These are phyloP conservation scores for Sclerotinia spermophila DNA, from an alignment of 2,329 filamentous ascomycete species.

Conservation along the genomic window DNA sequence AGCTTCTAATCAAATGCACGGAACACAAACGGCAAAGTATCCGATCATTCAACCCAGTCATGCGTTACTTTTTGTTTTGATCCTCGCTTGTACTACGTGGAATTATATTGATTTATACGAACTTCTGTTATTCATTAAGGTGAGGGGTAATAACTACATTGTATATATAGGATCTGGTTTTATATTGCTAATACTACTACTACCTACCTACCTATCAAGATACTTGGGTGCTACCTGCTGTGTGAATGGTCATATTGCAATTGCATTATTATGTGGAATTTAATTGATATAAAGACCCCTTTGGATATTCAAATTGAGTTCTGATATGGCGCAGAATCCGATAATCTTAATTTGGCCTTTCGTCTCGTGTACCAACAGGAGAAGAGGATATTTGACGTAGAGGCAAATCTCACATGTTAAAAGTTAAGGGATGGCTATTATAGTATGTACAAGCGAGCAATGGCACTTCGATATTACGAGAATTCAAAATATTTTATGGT, in stretches of 20 bases:
- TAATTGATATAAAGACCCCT: neutral
- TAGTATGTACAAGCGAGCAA: neutral
- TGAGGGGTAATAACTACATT: neutral
- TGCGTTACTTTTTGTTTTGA: slow-evolving; percentile 5
- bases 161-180: neutral
- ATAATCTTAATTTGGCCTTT: neutral
- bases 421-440: neutral
- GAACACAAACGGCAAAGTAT: neutral
- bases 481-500: slow-evolving; percentile 28
- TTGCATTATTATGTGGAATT: neutral
- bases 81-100: no score
- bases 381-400: neutral
- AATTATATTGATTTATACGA: neutral
- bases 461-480: slow-evolving; percentile 14
- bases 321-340: neutral
- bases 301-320: neutral
- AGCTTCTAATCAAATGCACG: neutral
- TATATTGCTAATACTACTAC: neutral
- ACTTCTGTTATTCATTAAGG: neutral
- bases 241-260: neutral
- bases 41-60: slow-evolving; percentile 16
- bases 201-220: neutral
- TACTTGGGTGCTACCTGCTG: neutral
- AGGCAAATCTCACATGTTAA: slow-evolving; percentile 1
- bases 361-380: neutral